Base-by-base conservation (phyloP, 1,284 basidiomycete genomes). In the Peniophora sp. region DNA sequence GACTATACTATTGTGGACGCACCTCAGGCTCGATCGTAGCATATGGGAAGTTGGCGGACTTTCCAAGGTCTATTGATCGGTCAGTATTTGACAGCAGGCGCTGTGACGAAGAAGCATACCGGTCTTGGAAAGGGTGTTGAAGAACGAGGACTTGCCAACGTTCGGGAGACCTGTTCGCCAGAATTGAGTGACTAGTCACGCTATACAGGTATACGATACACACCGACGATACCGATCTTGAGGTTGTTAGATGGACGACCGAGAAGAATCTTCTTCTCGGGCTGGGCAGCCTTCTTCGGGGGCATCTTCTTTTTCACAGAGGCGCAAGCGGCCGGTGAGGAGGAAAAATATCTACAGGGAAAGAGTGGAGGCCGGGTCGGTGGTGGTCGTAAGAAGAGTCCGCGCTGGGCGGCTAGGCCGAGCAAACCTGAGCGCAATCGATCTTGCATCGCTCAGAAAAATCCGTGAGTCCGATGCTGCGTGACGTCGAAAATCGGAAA, bases 11-110 rank as follows among this genome's bases (percentile, higher is more conserved):
- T 15, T 17, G 12, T 17, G 2, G 17, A 62, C 63, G 48, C 54
- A 73, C 73, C 78, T 84, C 92, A 61, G 76, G 92, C 71, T 92
- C 88, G 67, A 97, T 97, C 49, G 95, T 97, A 12, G 94, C 94
- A 63, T 98, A 99, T 17, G 97, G 97, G 68, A 97, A 99, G 78
- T 99, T 99, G 69, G 94, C 94, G 44, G 92, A 86, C 69, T 97
- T 96, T 59, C 92, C 96, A n/a, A 98, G 80, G 70, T 97, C 89
- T 93, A 56, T 32, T 17, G 42, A 52, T 50, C 39, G 45, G 39
- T 18, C 12, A 52, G 39, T 44, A 37, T n/a, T 22, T 49, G 34
- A 50, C 15, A 20, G 37, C 6, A 47, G 22, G 18, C 24, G 20
- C 37, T 36, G 34, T 70, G 48, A 45, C 35, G 52, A 27, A 34